A percentile compares a stretch with the other conserved stretches of the same genome.
phyloP scores from a whole-genome alignment of 129 eudicot species.

The Flaveria brownii region DNA sequence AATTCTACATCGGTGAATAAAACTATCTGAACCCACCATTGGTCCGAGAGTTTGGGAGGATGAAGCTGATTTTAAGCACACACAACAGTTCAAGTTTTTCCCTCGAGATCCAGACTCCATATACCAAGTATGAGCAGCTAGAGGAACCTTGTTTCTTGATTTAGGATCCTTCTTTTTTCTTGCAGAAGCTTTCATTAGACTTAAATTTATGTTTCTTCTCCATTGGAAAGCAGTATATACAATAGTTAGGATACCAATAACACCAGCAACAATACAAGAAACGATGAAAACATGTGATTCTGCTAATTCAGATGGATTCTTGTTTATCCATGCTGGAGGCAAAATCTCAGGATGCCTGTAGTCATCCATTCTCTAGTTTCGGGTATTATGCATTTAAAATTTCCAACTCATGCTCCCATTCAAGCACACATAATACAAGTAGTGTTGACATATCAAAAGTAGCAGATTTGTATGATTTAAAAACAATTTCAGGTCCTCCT shows the following conservation, averaged over 20 bases:
- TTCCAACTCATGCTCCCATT: not conserved
- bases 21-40: slow-evolving; percentile 65
- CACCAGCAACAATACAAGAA: slow-evolving; percentile 83
- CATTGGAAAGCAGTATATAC: slow-evolving; percentile 91
- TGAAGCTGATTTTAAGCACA: slow-evolving; percentile 76
- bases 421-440: not conserved
- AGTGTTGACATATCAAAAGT: not conserved
- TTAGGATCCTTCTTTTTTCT: slow-evolving; percentile 91
- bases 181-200: slow-evolving; percentile 92
- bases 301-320: slow-evolving; percentile 55
- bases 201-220: slow-evolving; percentile 90
- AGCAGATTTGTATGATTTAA: not conserved
- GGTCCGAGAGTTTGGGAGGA: slow-evolving; percentile 78
- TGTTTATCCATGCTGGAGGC: slow-evolving; percentile 59
- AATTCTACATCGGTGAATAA: slow-evolving; percentile 67
- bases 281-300: slow-evolving; percentile 71
- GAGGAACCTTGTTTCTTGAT: slow-evolving; percentile 61
- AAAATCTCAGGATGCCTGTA: slow-evolving; percentile 51
- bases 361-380: slow-evolving; percentile 67
- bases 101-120: slow-evolving; percentile 77
- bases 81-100: slow-evolving; percentile 85
- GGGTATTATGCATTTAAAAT: slow-evolving; percentile 5
- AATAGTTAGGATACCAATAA: slow-evolving; percentile 81
- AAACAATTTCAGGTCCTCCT: not conserved
- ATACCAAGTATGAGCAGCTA: slow-evolving; percentile 81